Conservation (phyloP, 108 stramenopile genomes). For the Nitzschia putrida region DNA sequence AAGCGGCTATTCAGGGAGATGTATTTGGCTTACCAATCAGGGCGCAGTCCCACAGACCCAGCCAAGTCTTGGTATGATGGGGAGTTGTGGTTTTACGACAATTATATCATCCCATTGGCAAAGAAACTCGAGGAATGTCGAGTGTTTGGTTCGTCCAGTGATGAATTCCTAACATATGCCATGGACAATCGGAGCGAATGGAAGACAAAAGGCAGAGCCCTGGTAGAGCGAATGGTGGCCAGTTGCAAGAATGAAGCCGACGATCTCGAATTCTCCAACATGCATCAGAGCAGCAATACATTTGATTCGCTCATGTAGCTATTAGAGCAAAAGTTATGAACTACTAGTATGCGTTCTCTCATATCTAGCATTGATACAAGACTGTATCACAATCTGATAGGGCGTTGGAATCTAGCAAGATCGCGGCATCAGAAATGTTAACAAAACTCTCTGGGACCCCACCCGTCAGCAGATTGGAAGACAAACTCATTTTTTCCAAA, state of each 20-base stretch:
- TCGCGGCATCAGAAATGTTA: neutral
- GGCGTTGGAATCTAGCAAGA: neutral
- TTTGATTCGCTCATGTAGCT: too few relatives aligned
- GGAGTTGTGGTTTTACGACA: constrained; percentile 36
- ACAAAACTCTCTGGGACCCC: constrained; percentile 37
- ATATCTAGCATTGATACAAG: too few relatives aligned
- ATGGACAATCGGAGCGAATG: constrained; percentile 22
- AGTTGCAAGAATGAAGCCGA: neutral
- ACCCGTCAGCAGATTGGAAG: constrained; percentile 33
- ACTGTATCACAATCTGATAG: neutral
- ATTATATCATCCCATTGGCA: constrained; percentile 35
- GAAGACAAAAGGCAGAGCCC: constrained; percentile 15
- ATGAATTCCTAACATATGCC: constrained; percentile 24
- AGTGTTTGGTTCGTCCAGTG: constrained; percentile 27
- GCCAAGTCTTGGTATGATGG: constrained; percentile 47
- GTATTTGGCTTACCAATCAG: constrained; percentile 36
- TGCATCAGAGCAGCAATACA: too few relatives aligned
- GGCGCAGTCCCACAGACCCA: constrained; percentile 41
- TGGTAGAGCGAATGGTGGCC: constrained; percentile 12
- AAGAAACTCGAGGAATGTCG: constrained; percentile 36
- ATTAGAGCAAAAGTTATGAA: too few relatives aligned
- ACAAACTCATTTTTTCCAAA: constrained; percentile 40
- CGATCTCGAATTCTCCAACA: neutral
- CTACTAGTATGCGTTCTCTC: too few relatives aligned
- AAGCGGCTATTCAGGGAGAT: constrained; percentile 46